Conservation (phyloP, 2,329 filamentous ascomycete genomes). For the Ophiostoma sp. region DNA sequence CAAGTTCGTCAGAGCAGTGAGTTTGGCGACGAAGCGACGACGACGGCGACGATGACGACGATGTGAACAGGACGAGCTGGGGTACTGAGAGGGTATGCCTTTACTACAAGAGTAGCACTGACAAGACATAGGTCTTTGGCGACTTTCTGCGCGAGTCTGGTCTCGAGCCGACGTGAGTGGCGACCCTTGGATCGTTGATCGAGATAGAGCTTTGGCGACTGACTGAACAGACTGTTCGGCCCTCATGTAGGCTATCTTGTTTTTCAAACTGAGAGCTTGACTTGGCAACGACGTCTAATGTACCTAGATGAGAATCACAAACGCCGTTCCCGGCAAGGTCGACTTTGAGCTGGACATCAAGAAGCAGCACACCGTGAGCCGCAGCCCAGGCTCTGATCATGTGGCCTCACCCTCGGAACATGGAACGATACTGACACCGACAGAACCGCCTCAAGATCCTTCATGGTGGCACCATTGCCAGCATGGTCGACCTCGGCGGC, state of each 20-base stretch:
- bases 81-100: background rate
- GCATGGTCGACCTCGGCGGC: constrained; percentile 63
- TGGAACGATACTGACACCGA: constrained; percentile 32
- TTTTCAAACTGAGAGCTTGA: too few species aligned
- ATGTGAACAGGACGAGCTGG: background rate
- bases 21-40: background rate
- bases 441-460: constrained; percentile 68
- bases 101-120: background rate
- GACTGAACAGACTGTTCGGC: constrained; percentile 36
- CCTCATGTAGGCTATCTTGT: constrained; percentile 34
- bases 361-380: constrained; percentile 63
- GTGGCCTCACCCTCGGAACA: too few species aligned
- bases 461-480: constrained; percentile 73
- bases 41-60: background rate
- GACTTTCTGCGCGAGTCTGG: constrained; percentile 83
- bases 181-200: background rate
- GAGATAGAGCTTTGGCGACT: background rate
- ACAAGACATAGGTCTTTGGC: constrained; percentile 61
- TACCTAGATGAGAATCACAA: constrained; percentile 58
- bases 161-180: constrained; percentile 72
- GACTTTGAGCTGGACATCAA: constrained; percentile 71
- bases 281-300: background rate
- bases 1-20: constrained; percentile 33
- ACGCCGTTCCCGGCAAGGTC: constrained; percentile 60
- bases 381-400: background rate